Percentiles rank a stretch among this genome's conserved stretches.
These are phyloP conservation scores for Schizosaccharomyces japonicus DNA, from an alignment of 805 yeast species.

Conservation along the genomic window DNA sequence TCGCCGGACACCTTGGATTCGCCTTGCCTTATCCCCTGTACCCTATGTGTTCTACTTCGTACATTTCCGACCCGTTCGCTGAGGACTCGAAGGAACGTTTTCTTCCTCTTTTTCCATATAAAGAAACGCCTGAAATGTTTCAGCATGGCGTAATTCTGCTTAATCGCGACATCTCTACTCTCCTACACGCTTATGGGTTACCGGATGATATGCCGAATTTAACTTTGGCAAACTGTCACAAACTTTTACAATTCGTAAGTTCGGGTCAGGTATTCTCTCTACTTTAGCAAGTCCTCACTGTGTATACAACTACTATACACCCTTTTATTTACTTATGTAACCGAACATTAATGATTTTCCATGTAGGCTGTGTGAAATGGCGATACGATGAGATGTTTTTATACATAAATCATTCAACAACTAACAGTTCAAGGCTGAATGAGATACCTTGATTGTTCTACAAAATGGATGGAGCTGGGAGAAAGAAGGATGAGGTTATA, in stretches of 20 bases:
- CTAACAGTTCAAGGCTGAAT: no score
- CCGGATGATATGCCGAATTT: neutral
- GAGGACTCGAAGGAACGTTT: neutral
- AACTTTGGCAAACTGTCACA: neutral
- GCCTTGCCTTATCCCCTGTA: neutral
- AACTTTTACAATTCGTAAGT: neutral
- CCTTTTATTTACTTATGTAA: no score
- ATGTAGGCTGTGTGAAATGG: no score
- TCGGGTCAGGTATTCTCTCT: neutral
- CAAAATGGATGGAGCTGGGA: no score
- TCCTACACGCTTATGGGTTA: neutral
- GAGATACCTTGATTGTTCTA: no score
- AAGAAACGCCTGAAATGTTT: neutral
- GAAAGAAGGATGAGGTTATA: no score
- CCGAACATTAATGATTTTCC: no score
- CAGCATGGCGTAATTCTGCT: neutral
- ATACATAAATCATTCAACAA: no score
- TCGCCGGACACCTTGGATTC: neutral
- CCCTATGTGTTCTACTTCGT: neutral
- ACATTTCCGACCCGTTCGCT: neutral
- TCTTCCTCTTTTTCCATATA: neutral
- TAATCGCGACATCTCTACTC: neutral
- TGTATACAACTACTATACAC: no score
- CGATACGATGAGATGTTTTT: no score
- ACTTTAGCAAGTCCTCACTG: no score